These are phyloP conservation scores for Chlamydomonas reinhardtii DNA, from an alignment of 163 green algal species.

Conservation along the genomic window DNA sequence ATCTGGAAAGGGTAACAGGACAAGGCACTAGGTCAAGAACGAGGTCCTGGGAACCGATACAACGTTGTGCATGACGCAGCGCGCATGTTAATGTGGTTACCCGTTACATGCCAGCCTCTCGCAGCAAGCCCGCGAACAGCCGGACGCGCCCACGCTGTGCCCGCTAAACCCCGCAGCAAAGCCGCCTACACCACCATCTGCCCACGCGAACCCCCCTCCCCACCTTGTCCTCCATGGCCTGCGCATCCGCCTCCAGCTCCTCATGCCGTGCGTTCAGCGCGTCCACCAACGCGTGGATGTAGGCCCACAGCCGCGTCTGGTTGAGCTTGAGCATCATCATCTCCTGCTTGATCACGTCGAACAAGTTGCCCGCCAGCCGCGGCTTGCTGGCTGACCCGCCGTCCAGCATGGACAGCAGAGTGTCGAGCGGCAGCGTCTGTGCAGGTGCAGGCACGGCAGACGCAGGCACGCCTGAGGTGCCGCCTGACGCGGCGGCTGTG, in stretches of 20 bases:
- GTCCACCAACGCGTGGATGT: slow-evolving; percentile 58
- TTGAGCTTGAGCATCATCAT: slow-evolving; percentile 78
- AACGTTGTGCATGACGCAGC: no score
- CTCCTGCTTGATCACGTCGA: slow-evolving; percentile 79
- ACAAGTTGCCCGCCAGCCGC: slow-evolving; percentile 56
- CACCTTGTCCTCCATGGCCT: slow-evolving; percentile 37
- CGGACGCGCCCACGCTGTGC: no score
- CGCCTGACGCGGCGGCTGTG: no score
- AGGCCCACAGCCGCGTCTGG: slow-evolving; percentile 55
- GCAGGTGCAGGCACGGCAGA: neutral
- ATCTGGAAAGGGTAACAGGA: neutral
- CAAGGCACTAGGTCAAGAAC: no score
- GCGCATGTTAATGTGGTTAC: no score
- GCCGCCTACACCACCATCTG: no score
- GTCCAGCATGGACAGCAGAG: slow-evolving; percentile 31
- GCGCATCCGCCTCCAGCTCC: slow-evolving; percentile 44
- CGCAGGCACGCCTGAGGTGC: no score
- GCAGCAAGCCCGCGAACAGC: no score
- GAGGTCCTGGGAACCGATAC: no score
- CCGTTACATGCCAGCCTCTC: no score
- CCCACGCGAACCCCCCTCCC: no score
- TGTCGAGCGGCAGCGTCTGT: neutral
- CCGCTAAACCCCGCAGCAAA: no score
- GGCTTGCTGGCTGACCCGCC: slow-evolving; percentile 50
- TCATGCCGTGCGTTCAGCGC: slow-evolving; percentile 50